Base-by-base conservation (phyloP, 163 green algal species). In the Prototheca cutis region DNA sequence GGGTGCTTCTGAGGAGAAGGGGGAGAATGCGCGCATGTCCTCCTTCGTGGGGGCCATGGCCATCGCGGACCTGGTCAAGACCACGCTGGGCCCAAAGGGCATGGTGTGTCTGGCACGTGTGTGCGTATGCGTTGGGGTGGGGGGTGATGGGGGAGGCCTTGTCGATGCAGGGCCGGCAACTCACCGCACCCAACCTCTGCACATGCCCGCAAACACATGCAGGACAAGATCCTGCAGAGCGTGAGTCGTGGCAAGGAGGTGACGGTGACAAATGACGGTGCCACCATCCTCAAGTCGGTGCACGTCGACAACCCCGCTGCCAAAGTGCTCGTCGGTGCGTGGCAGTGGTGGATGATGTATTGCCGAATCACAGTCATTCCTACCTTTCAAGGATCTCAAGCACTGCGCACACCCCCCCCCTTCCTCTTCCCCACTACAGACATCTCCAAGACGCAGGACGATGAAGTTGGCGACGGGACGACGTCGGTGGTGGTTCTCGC, bases 141-240 rank as follows among this genome's bases (percentile, higher is more conserved):
- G 23, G 45, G 17, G 45, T 27, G 36, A 45, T 1, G 36, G 36
- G 36, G 1, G 17, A 45, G 36, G 36, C 36, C 13, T 10, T 21
- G 36, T 45, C 13, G 17, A 10, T 21, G 36, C 36, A n/a, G n/a
- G n/a, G n/a, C n/a, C 49, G 2, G 13, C 51, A n/a, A 36, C 25
- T 40, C 58, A 32, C 45, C 52, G 28, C 48, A 30, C 34, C 4
- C 58, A 49, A 59, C 13, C 40, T 40, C 56, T 2, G 6, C 34
- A 28, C 1, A 25, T 53, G 17, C 36, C n/a, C 51, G 5, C 34
- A 18, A 33, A 27, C 52, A 27, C 56, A 8, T 15, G 34, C 78
- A 95, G 90, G 93, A 99, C 77, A 99, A 99, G 68, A 98, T 99
- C 61, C 74, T 98, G 58, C 89, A 98, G 62, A 95, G 83, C 62